A percentile compares a stretch with the other conserved stretches of the same genome.
Evolutionary conservation across 768 basidiomycete genomes (phyloP).

Genomic region (Mrakia blollopis): DNA sequence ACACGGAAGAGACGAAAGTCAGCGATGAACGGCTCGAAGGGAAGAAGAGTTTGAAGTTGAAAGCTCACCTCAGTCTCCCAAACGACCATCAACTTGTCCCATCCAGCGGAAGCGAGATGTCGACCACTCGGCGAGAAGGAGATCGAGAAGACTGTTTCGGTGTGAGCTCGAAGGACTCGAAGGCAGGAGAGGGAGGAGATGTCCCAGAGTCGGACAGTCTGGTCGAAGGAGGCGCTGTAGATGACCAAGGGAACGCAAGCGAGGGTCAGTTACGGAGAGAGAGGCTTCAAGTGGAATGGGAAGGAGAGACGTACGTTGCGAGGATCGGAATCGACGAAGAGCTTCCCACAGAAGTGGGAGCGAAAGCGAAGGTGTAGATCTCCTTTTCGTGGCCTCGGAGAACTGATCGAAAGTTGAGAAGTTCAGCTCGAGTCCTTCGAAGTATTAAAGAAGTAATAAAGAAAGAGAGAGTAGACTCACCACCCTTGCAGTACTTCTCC

Average conservation of each 20-base stretch:
- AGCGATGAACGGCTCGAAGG: background rate
- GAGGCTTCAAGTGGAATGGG: background rate
- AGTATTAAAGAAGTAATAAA: background rate
- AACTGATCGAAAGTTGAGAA: background rate
- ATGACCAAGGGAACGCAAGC: background rate
- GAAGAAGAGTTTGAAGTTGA: background rate
- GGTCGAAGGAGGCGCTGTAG: conserved; percentile 59
- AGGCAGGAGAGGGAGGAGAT: conserved; percentile 69
- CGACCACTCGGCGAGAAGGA: conserved; percentile 66
- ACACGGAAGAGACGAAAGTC: background rate
- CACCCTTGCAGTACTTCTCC: conserved; percentile 28
- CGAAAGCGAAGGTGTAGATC: conserved; percentile 30
- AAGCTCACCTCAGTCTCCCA: conserved; percentile 61
- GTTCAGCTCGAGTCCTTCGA: background rate
- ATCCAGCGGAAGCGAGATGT: conserved; percentile 69
- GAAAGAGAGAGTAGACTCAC: background rate
- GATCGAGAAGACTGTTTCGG: conserved; percentile 64
- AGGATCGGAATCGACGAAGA: background rate
- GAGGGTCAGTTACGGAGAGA: background rate
- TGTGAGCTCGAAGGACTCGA: conserved; percentile 65
- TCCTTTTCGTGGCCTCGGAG: conserved; percentile 32
- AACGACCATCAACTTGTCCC: conserved; percentile 69
- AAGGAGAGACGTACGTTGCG: conserved; percentile 15
- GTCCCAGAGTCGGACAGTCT: conserved; percentile 77
- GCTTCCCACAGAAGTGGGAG: background rate